Conservation (phyloP, 2,329 filamentous ascomycete genomes). For the Aspergillus sp. region DNA sequence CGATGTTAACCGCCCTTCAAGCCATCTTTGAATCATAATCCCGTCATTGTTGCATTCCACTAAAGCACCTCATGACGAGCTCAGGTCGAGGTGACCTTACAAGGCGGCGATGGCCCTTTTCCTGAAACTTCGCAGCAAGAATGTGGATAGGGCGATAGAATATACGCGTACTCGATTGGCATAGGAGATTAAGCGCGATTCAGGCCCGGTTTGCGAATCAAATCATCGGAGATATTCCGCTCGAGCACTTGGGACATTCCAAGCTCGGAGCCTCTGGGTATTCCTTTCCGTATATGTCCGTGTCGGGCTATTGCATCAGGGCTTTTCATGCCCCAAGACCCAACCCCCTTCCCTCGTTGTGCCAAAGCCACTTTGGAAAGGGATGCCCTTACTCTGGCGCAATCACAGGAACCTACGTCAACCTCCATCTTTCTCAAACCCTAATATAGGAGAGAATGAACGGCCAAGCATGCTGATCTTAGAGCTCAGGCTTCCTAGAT, state of each 20-base stretch:
- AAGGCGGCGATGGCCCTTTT: slow-evolving; percentile 6
- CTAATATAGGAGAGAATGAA: slow-evolving; percentile 6
- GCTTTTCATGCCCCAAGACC: not conserved
- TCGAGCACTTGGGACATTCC: slow-evolving; percentile 10
- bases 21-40: not conserved
- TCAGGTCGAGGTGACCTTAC: not conserved
- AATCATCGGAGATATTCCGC: slow-evolving; percentile 1
- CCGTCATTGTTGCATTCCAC: slow-evolving; percentile 16
- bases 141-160: slow-evolving; percentile 11
- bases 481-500: slow-evolving; percentile 5
- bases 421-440: not conserved
- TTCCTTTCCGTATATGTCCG: not conserved
- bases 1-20: slow-evolving; percentile 1
- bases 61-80: slow-evolving; percentile 4
- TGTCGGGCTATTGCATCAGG: not conserved
- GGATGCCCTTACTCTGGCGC: not conserved
- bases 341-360: not conserved
- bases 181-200: not conserved
- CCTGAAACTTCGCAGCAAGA: slow-evolving; percentile 2
- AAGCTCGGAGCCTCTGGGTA: slow-evolving; percentile 3
- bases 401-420: slow-evolving; percentile 5
- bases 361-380: not conserved
- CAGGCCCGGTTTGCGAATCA: slow-evolving; percentile 1
- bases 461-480: slow-evolving; percentile 17
- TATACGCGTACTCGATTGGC: not conserved